Evolutionary conservation across 2,329 filamentous ascomycete genomes (phyloP).

Genomic region (Mariannaea sp.): DNA sequence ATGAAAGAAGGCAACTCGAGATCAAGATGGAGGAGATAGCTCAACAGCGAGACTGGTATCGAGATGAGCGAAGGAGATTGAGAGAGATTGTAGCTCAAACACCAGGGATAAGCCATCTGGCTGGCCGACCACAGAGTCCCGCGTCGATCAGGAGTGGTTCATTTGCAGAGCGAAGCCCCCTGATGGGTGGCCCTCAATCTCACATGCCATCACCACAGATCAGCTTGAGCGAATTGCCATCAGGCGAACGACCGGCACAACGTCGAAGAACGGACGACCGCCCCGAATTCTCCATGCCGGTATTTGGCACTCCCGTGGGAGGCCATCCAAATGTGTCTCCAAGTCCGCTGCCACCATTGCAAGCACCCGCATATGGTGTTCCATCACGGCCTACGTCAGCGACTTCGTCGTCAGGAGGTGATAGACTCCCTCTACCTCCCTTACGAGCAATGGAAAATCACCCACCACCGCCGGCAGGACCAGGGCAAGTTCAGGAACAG

Average conservation of each 20-base stretch:
- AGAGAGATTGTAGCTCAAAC: slow-evolving; percentile 67
- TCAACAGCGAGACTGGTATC: slow-evolving; percentile 74
- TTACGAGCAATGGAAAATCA: slow-evolving; percentile 52
- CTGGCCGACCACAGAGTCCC: slow-evolving; percentile 59
- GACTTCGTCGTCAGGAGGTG: slow-evolving; percentile 45
- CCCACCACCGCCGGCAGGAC: slow-evolving; percentile 33
- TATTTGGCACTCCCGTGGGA: slow-evolving; percentile 44
- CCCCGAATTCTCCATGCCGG: slow-evolving; percentile 47
- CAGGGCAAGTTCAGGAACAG: slow-evolving; percentile 41
- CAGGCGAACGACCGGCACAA: slow-evolving; percentile 52
- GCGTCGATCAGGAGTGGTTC: slow-evolving; percentile 44
- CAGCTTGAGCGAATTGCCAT: slow-evolving; percentile 49
- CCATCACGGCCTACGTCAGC: slow-evolving; percentile 47
- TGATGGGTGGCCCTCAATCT: slow-evolving; percentile 36
- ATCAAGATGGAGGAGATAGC: slow-evolving; percentile 57
- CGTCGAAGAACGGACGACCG: slow-evolving; percentile 55
- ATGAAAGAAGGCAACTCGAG: slow-evolving; percentile 68
- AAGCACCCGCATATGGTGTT: slow-evolving; percentile 44
- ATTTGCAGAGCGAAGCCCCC: slow-evolving; percentile 46
- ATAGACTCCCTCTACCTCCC: slow-evolving; percentile 56
- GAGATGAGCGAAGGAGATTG: slow-evolving; percentile 72
- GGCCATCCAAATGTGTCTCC: slow-evolving; percentile 40
- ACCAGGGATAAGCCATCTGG: slow-evolving; percentile 59
- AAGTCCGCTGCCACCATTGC: slow-evolving; percentile 49
- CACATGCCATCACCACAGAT: slow-evolving; percentile 39